Evolutionary conservation across 1,284 basidiomycete species (phyloP).

Genomic region (Moesziomyces parantarcticus): DNA sequence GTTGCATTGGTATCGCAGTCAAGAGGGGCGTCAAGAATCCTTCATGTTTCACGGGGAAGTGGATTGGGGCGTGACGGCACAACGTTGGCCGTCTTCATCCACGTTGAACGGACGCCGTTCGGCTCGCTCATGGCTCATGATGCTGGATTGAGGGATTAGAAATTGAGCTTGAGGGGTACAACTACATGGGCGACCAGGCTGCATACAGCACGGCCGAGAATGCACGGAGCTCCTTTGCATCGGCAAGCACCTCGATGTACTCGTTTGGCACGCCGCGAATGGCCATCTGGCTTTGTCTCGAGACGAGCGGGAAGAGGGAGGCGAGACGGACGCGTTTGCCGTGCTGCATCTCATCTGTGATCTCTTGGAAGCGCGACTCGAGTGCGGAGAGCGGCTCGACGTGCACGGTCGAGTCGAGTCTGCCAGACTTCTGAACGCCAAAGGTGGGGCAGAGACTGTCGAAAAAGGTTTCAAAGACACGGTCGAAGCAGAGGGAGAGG

Average conservation of each 20-base stretch:
- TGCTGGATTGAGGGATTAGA: too few species aligned
- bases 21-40: too few species aligned
- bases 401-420: slow-evolving; percentile 19
- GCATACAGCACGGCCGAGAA: slow-evolving; percentile 72
- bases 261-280: slow-evolving; percentile 81
- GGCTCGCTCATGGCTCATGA: too few species aligned
- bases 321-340: slow-evolving; percentile 76
- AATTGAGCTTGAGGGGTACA: slow-evolving; percentile 4
- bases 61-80: too few species aligned
- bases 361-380: slow-evolving; percentile 69
- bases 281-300: slow-evolving; percentile 79
- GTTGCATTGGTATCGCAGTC: too few species aligned
- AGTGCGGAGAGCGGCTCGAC: slow-evolving; percentile 65
- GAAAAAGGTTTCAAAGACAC: slow-evolving; percentile 74
- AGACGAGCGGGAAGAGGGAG: slow-evolving; percentile 79
- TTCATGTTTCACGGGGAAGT: too few species aligned
- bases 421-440: slow-evolving; percentile 36
- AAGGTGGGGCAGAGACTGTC: slow-evolving; percentile 71
- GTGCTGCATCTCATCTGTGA: slow-evolving; percentile 51
- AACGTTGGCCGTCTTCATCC: too few species aligned
- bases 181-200: slow-evolving; percentile 64
- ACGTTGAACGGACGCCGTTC: too few species aligned
- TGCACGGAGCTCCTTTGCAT: slow-evolving; percentile 71
- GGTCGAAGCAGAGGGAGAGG: slow-evolving; percentile 77
- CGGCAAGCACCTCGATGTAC: slow-evolving; percentile 73